These are phyloP conservation scores for Vigna reflexopilosa DNA, from an alignment of 306 rosid genomes.

Conservation along the genomic window DNA sequence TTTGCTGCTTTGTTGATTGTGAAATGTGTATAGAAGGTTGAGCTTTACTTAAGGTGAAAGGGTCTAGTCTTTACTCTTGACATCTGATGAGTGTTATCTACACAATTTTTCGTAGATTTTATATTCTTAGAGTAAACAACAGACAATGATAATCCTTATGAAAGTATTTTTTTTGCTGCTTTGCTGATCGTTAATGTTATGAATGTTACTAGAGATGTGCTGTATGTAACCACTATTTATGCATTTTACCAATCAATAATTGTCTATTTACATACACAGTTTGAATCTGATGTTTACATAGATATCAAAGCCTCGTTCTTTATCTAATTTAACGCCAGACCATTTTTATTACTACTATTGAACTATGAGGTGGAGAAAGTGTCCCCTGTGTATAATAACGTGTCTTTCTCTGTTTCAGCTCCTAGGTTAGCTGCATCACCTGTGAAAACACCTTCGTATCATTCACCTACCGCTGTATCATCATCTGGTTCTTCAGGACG, in stretches of 20 bases:
- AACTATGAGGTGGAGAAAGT: background rate
- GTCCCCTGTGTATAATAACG: constrained; percentile 39
- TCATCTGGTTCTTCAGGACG: constrained; percentile 51
- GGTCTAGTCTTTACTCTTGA: background rate
- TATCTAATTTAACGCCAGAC: background rate
- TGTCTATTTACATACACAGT: background rate
- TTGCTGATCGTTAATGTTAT: background rate
- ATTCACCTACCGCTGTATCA: constrained; percentile 54
- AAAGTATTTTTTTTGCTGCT: no score
- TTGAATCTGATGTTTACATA: background rate
- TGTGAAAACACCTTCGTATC: constrained; percentile 50
- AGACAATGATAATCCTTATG: no score
- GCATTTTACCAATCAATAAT: constrained; percentile 7
- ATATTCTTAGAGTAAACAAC: constrained; percentile 8
- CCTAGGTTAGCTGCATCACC: constrained; percentile 70
- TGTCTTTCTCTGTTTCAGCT: constrained; percentile 58
- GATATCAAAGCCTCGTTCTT: constrained; percentile 6
- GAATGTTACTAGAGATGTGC: constrained; percentile 10
- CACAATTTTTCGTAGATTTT: constrained; percentile 18
- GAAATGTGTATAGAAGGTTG: constrained; percentile 26
- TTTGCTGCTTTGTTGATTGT: constrained; percentile 12
- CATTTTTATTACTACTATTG: background rate
- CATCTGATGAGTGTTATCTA: constrained; percentile 4
- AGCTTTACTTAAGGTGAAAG: background rate
- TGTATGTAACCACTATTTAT: background rate